Evolutionary conservation across 345 rosid species (phyloP).

Genomic region (Euphorbia pulcherrima): DNA sequence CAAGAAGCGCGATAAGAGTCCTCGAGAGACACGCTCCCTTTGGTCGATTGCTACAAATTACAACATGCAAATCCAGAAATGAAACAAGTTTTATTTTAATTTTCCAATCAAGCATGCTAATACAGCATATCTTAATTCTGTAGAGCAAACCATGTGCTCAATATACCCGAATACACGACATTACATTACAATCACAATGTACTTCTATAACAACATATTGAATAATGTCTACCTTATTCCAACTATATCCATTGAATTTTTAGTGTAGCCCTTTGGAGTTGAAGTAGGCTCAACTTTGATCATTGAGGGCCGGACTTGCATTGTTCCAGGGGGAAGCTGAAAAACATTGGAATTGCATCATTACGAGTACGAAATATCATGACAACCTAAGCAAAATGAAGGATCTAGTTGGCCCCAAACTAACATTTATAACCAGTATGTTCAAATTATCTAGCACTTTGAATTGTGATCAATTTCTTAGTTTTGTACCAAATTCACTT

Average conservation of each 20-base stretch:
- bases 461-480: not conserved
- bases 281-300: constrained; percentile 51
- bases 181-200: not conserved
- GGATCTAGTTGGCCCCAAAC: not conserved
- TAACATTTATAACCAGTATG: not conserved
- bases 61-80: constrained; percentile 20
- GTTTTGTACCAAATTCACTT: not conserved
- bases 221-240: constrained; percentile 46
- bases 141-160: not conserved
- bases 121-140: not conserved
- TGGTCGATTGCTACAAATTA: constrained; percentile 65
- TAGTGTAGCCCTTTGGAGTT: constrained; percentile 23
- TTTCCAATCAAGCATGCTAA: not conserved
- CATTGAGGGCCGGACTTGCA: constrained; percentile 64
- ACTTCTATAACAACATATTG: not conserved
- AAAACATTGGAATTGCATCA: constrained; percentile 14
- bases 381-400: not conserved
- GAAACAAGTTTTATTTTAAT: not conserved
- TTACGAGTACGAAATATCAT: not conserved
- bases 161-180: not conserved
- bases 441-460: too few species aligned
- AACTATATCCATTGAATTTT: constrained; percentile 60
- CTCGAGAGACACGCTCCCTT: constrained; percentile 43
- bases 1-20: constrained; percentile 58
- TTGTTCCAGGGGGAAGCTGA: constrained; percentile 46